Conservation (phyloP, 2,329 filamentous ascomycete genomes). For the Drechslerella dactyloides region DNA sequence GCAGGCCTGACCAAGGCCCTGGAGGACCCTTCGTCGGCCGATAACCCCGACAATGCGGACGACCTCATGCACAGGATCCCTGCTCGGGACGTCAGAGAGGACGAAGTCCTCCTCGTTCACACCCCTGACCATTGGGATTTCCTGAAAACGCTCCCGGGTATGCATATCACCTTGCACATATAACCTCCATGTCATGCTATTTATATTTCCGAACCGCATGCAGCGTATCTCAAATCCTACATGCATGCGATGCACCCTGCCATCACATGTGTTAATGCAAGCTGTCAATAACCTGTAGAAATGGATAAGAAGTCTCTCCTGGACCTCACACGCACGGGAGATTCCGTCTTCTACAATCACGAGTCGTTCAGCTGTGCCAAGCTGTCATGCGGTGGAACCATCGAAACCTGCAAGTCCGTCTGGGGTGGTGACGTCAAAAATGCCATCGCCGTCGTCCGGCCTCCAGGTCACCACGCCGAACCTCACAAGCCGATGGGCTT, state of each 20-base stretch:
- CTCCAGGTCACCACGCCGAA: constrained; percentile 94
- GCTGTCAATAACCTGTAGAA: constrained; percentile 57
- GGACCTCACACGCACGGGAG: constrained; percentile 70
- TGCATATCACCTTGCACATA: background rate
- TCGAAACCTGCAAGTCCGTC: constrained; percentile 94
- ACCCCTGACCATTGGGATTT: constrained; percentile 77
- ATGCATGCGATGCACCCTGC: constrained; percentile 3
- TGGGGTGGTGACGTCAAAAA: constrained; percentile 85
- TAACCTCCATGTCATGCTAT: too few species aligned
- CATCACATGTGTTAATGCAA: background rate
- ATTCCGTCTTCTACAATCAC: constrained; percentile 82
- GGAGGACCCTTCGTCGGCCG: constrained; percentile 58
- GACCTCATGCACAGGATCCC: constrained; percentile 71
- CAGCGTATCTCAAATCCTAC: background rate
- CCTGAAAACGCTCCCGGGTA: constrained; percentile 37
- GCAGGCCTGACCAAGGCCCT: constrained; percentile 73
- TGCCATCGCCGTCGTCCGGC: constrained; percentile 91
- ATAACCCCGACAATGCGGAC: constrained; percentile 58
- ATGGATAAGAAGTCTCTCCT: constrained; percentile 69
- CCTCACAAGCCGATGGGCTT: constrained; percentile 82
- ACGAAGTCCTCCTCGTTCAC: constrained; percentile 83
- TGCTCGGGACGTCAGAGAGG: constrained; percentile 75
- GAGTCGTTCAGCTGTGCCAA: constrained; percentile 81
- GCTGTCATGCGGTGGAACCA: constrained; percentile 87
- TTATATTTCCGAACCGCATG: background rate